A percentile compares a stretch with the other conserved stretches of the same genome.
phyloP scores from a whole-genome alignment of 371 early-diverging fungal species.

The Actinomucor elegans region DNA sequence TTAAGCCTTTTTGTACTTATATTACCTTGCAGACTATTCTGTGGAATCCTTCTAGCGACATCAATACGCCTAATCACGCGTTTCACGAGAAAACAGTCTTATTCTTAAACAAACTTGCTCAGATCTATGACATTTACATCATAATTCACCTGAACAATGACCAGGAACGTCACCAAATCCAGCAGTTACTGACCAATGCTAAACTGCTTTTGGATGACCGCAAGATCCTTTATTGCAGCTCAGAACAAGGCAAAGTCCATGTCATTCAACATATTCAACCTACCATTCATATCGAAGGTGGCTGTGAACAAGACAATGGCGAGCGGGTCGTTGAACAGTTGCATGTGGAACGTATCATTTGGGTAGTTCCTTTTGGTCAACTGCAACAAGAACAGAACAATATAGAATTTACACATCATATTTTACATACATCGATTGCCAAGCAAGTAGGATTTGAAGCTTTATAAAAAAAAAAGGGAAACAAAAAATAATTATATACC shows the following conservation, averaged over 20 bases:
- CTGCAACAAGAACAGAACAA: constrained; percentile 20
- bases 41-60: constrained; percentile 51
- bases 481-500: too few relatives aligned
- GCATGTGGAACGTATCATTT: constrained; percentile 29
- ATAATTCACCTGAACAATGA: constrained; percentile 36
- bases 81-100: constrained; percentile 37
- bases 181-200: constrained; percentile 26
- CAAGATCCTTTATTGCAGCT: constrained; percentile 34
- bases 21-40: constrained; percentile 31
- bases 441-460: constrained; percentile 18
- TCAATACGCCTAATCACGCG: constrained; percentile 46
- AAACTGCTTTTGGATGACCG: constrained; percentile 22
- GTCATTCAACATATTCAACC: constrained; percentile 41
- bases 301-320: constrained; percentile 45
- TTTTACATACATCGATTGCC: constrained; percentile 33
- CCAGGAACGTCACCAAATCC: constrained; percentile 35
- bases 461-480: too few relatives aligned
- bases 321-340: constrained; percentile 33
- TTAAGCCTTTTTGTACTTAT: not conserved
- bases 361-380: constrained; percentile 42
- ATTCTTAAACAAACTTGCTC: constrained; percentile 24
- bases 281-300: constrained; percentile 46
- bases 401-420: constrained; percentile 33
- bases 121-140: constrained; percentile 40
- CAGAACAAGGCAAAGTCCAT: constrained; percentile 44